A percentile compares a stretch with the other conserved stretches of the same genome.
Evolutionary conservation across 1,139 yeast species (phyloP).

Genomic region (Hemisphaericaspora xylanilytica): DNA sequence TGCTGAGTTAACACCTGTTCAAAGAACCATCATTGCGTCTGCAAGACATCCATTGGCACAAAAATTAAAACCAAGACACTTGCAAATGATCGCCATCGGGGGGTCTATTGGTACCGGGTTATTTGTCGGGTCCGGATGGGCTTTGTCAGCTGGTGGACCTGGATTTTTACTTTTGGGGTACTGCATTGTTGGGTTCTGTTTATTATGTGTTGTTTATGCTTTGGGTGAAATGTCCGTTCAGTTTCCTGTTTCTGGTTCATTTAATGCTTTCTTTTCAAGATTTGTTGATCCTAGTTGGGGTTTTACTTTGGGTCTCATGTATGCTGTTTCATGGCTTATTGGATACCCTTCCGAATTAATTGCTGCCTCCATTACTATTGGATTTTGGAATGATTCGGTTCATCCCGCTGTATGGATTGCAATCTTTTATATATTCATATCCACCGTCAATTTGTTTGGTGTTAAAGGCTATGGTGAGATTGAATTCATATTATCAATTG

Average conservation of each 20-base stretch:
- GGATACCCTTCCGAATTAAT: conserved; percentile 46
- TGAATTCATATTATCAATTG: conserved; percentile 39
- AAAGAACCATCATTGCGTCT: conserved; percentile 37
- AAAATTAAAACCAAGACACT: conserved; percentile 38
- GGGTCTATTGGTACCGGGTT: conserved; percentile 49
- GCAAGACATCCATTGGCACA: conserved; percentile 39
- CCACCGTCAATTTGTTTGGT: conserved; percentile 41
- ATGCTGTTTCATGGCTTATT: conserved; percentile 43
- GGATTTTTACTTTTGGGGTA: conserved; percentile 57
- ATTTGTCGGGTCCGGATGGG: conserved; percentile 69
- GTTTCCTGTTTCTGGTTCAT: conserved; percentile 62
- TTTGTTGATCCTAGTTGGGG: conserved; percentile 67
- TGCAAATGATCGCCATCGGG: conserved; percentile 47
- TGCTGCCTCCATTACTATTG: conserved; percentile 43
- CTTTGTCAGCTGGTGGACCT: conserved; percentile 68
- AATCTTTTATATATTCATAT: conserved; percentile 36
- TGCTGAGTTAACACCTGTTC: conserved; percentile 26
- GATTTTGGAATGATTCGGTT: conserved; percentile 37
- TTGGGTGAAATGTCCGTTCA: conserved; percentile 62
- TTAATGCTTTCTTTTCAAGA: conserved; percentile 53
- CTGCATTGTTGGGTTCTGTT: conserved; percentile 40
- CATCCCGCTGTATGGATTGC: conserved; percentile 48
- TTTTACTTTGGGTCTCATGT: conserved; percentile 43
- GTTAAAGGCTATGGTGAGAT: conserved; percentile 49
- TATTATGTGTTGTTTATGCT: conserved; percentile 55